Evolutionary conservation across 352 stramenopile genomes (phyloP).

Genomic region (Pythium folliculosum): DNA sequence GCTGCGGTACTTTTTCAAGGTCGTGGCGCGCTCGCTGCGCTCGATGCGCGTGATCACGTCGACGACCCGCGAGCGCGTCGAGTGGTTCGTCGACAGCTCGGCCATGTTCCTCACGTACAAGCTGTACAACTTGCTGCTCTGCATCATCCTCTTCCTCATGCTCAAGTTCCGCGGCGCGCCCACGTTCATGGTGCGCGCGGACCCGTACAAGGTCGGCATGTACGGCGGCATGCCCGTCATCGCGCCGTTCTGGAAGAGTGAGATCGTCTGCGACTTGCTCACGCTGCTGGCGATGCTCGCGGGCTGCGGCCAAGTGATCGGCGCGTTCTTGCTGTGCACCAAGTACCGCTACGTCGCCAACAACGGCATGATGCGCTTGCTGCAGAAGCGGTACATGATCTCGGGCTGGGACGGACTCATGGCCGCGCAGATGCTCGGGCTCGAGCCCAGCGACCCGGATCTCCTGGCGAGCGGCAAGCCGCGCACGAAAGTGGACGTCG

Average conservation of each 20-base stretch:
- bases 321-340: constrained; percentile 40
- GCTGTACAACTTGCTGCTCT: constrained; percentile 60
- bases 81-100: constrained; percentile 56
- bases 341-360: constrained; percentile 46
- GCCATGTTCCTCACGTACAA: constrained; percentile 63
- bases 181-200: constrained; percentile 52
- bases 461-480: constrained; percentile 31
- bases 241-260: constrained; percentile 50
- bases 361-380: constrained; percentile 47
- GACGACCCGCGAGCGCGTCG: constrained; percentile 38
- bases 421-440: constrained; percentile 43
- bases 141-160: constrained; percentile 45
- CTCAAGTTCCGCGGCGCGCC: constrained; percentile 40
- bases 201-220: constrained; percentile 41
- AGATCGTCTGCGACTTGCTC: constrained; percentile 59
- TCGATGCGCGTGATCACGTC: constrained; percentile 40
- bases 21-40: constrained; percentile 38
- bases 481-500: constrained; percentile 44
- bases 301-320: constrained; percentile 32
- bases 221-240: constrained; percentile 45
- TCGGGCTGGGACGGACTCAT: constrained; percentile 55
- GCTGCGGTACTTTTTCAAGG: constrained; percentile 40
- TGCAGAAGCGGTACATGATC: constrained; percentile 56
- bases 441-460: constrained; percentile 43
- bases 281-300: constrained; percentile 45